phyloP scores from a whole-genome alignment of 441 rosid species.

The Erodium chrysanthum region DNA sequence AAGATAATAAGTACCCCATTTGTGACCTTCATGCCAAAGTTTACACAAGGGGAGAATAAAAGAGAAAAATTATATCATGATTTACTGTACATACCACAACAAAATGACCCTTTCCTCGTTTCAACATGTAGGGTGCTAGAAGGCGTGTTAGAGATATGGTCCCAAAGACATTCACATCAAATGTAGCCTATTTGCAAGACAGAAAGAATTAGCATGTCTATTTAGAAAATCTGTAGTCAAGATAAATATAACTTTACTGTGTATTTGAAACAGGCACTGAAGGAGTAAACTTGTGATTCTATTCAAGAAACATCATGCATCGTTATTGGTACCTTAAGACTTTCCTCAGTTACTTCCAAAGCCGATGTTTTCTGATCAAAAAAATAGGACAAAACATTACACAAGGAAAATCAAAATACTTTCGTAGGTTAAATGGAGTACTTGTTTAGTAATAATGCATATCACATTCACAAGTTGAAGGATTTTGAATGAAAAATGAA shows the following conservation, averaged over 20 bases:
- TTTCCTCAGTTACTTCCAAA: conserved; percentile 60
- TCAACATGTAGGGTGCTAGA: conserved; percentile 65
- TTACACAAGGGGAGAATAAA: too few species aligned
- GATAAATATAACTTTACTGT: neutral
- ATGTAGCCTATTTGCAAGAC: conserved; percentile 48
- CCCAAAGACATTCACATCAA: conserved; percentile 71
- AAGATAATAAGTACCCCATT: too few species aligned
- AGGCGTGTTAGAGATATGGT: conserved; percentile 74
- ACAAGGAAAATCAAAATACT: neutral
- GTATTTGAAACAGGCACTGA: neutral
- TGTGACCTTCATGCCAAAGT: too few species aligned
- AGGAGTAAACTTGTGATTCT: neutral
- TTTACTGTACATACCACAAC: conserved; percentile 64
- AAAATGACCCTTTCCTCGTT: conserved; percentile 73
- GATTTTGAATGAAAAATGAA: too few species aligned
- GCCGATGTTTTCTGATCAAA: conserved; percentile 65
- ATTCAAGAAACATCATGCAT: neutral
- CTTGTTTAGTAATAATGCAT: neutral
- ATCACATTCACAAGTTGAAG: neutral
- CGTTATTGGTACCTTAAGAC: conserved; percentile 49
- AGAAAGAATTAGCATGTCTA: conserved; percentile 14
- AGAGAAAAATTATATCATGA: neutral
- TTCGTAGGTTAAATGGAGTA: conserved; percentile 6
- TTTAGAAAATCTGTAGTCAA: conserved; percentile 3
- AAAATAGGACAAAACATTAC: conserved; percentile 6